Conservation (phyloP, 176 grass and related monocot genomes). For the Ensete glaucum region DNA sequence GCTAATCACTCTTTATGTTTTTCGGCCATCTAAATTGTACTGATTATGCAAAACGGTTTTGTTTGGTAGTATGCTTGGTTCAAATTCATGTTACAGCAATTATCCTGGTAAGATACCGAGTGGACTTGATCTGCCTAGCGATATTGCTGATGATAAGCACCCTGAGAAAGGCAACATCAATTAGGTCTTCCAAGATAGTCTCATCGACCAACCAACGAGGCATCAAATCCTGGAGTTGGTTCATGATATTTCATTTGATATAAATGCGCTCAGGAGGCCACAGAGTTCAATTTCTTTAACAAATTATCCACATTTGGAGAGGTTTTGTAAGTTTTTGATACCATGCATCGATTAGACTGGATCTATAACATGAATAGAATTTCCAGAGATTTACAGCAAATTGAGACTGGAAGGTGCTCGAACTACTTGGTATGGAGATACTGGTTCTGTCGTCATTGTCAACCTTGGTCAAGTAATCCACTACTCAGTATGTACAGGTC, state of each 20-base stretch:
- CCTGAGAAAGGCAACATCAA: conserved; percentile 14
- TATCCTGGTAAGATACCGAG: conserved; percentile 52
- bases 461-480: no score
- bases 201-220: background rate
- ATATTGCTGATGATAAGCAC: conserved; percentile 25
- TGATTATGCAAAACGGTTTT: background rate
- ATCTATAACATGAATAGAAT: background rate
- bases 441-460: no score
- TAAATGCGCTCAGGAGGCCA: background rate
- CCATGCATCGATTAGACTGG: background rate
- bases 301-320: background rate
- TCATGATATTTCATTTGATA: background rate
- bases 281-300: background rate
- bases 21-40: background rate
- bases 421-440: no score
- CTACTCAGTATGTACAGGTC: no score
- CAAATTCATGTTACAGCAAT: conserved; percentile 24
- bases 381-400: no score
- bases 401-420: no score
- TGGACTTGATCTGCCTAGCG: conserved; percentile 42
- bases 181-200: background rate
- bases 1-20: background rate
- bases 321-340: background rate
- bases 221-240: background rate
- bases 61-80: conserved; percentile 45